phyloP scores from a whole-genome alignment of 805 yeast genomes.

The Candida pini region DNA sequence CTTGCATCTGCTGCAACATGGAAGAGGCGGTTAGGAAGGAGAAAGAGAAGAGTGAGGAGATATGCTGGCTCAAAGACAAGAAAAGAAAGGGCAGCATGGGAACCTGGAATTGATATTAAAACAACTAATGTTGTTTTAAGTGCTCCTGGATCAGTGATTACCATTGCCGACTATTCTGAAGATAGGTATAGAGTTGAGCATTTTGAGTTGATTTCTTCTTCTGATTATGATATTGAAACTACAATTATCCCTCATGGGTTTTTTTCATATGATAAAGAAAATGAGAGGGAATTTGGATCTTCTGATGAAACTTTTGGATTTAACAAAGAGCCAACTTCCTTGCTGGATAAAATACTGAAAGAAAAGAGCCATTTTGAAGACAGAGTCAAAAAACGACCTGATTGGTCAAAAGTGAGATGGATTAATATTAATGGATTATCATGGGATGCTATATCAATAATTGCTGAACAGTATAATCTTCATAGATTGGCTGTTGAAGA shows the following conservation, averaged over 20 bases:
- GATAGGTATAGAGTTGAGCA: conserved; percentile 39
- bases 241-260: conserved; percentile 3
- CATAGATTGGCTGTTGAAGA: conserved; percentile 57
- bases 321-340: conserved; percentile 2
- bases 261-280: conserved; percentile 1
- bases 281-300: conserved; percentile 8
- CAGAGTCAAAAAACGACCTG: conserved; percentile 33
- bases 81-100: conserved; percentile 45
- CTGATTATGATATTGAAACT: conserved; percentile 15
- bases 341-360: conserved; percentile 10
- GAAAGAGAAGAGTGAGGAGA: conserved; percentile 17
- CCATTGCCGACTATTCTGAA: conserved; percentile 47
- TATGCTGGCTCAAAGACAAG: conserved; percentile 34
- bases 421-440: conserved; percentile 55
- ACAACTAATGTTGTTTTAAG: conserved; percentile 47
- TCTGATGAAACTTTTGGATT: conserved; percentile 7
- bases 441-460: conserved; percentile 49
- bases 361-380: conserved; percentile 26
- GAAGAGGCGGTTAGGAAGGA: conserved; percentile 2
- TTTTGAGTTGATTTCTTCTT: conserved; percentile 32
- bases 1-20: neutral
- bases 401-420: conserved; percentile 51
- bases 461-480: conserved; percentile 38
- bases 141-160: conserved; percentile 47
- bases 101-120: conserved; percentile 52